Evolutionary conservation across 1,284 basidiomycete genomes (phyloP), one percentile per base, ranked within the genome.

Genomic region (Macrocystidia cucumis): DNA sequence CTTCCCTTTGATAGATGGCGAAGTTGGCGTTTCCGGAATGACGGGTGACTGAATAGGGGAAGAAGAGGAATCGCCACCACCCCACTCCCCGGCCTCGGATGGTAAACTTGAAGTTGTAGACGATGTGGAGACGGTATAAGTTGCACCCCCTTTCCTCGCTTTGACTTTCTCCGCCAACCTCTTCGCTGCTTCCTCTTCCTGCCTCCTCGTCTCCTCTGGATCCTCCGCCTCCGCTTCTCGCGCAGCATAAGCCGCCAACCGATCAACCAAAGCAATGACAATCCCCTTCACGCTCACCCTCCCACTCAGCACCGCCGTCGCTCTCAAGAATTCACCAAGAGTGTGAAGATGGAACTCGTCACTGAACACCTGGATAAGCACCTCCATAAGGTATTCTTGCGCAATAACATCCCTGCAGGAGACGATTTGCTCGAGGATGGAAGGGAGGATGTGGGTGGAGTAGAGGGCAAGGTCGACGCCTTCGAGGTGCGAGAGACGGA

Each of bases 381-480:
- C 92, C 58, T 97, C 92, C 92, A 97, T 97, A 26, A 97, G 62
- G 58, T 97, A 97, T 52, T 97, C 93, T 57, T 97, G 92, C 0
- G 93, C 92, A 42, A 97, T 96, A 34, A 93, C 86, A 52, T 97
- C 92, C 56, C 93, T 93, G 65, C 92, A 97, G 52, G 83, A 92
- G 44, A 97, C 91, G 30, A 97, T 86, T 59, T 97, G 92, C 59
- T 97, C 91, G 32, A 97, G 61, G 37, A 97, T 79, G 40, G 85
- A 86, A 0, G 91, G 92, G 4, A 97, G 72, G 42, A 96, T 97
- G 24, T 58, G 77, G 30, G 59, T 67, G 55, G 81, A 76, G 60
- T 97, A 97, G 74, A 95, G 80, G 18, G 85, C 82, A 40, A 97
- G 63, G 57, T 93, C 91, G 41, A 97, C 91, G 9, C 92, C 92